Evolutionary conservation across 163 green algal species (phyloP).

Genomic region (Volvox carteri): DNA sequence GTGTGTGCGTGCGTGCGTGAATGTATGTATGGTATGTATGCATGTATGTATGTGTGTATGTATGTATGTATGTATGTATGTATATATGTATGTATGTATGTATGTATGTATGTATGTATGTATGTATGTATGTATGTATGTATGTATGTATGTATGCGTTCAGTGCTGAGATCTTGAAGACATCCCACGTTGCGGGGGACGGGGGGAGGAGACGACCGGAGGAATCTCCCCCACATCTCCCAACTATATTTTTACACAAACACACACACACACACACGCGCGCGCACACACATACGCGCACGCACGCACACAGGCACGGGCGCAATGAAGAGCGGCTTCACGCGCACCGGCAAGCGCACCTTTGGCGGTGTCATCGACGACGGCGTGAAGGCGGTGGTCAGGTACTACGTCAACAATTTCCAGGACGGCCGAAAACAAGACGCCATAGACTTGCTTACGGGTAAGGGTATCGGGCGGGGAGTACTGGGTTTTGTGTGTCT

Average conservation of each 20-base stretch:
- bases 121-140: no score
- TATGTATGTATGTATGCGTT: no score
- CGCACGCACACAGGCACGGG: constrained; percentile 65
- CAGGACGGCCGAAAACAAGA: constrained; percentile 89
- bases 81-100: background rate
- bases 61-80: background rate
- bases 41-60: no score
- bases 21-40: background rate
- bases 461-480: no score
- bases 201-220: no score
- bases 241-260: no score
- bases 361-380: constrained; percentile 88
- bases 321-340: constrained; percentile 94
- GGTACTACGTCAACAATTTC: constrained; percentile 97
- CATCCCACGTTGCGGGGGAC: no score
- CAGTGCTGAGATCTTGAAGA: no score
- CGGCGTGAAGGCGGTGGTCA: constrained; percentile 64
- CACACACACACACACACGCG: background rate
- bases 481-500: no score
- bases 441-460: constrained; percentile 83
- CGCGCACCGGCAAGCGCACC: constrained; percentile 90
- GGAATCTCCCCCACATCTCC: no score
- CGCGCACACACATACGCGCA: background rate
- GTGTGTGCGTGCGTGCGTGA: no score
- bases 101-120: no score